Conservation (phyloP, 495 filamentous ascomycete genomes). For the Penicillium egyptiacum region DNA sequence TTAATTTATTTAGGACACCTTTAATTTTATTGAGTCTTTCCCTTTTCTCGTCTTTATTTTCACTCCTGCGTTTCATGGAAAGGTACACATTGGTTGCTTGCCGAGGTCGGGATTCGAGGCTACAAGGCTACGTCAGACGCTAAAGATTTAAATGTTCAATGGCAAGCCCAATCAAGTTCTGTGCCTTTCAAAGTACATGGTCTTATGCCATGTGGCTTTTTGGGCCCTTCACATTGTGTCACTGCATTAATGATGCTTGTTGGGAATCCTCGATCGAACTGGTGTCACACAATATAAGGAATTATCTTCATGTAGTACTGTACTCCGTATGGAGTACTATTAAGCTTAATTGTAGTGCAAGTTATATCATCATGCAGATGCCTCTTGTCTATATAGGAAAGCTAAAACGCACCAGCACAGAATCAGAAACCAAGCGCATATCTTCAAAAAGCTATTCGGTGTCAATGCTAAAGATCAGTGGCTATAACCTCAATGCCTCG, state of each 20-base stretch:
- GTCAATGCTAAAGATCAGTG: no score
- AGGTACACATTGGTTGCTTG: neutral
- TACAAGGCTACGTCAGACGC: neutral
- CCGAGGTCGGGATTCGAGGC: neutral
- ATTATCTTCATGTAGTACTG: neutral
- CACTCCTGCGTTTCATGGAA: neutral
- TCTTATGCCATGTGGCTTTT: no score
- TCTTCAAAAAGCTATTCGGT: no score
- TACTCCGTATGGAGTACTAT: neutral
- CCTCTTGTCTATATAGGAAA: no score
- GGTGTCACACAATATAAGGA: neutral
- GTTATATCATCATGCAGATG: neutral
- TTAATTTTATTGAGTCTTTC: neutral
- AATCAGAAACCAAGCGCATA: no score
- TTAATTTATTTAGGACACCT: neutral
- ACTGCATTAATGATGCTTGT: neutral
- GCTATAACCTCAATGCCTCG: no score
- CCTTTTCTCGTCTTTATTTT: neutral
- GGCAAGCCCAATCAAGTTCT: neutral
- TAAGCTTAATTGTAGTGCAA: neutral
- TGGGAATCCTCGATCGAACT: neutral
- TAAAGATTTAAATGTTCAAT: neutral
- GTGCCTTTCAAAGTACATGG: neutral
- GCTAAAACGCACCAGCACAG: no score
- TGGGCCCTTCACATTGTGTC: neutral